Base-by-base conservation (phyloP, 73 alveolate genomes). In the Blepharisma japonicum region DNA sequence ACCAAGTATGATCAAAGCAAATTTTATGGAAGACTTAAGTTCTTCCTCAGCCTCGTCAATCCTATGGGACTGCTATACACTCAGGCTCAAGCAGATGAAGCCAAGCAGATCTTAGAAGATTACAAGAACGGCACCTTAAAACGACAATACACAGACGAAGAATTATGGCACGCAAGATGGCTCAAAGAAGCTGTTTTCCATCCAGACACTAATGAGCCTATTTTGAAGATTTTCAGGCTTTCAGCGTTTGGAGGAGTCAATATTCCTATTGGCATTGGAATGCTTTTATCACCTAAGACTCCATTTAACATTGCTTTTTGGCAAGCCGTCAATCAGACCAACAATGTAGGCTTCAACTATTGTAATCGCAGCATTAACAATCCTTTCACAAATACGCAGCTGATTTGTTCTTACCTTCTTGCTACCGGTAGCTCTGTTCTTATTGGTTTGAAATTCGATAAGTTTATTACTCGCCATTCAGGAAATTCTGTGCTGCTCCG, bases 291-390 rank as follows among this genome's bases (percentile, higher is more conserved):
- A 0, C 67, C 77, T 27, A 87, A 83, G 18, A 84, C 94, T 6
- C 81, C 83, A 1, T 55, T 68, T 61, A 77, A 56, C 77, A 80
- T 83, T 32, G 77, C 81, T 20, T 71, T 87, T 68, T 87, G 91
- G 91, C 89, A 87, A 70, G 81, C 85, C 82, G 61, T 80, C 55
- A 87, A 87, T 68, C 83, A 87, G 78, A 84, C 91, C 45, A 70
- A 83, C 80, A 87, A 87, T 68, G 94, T 89, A 11, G 88, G 89
- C 6, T 50, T 87, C 78, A 87, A 87, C 71, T 87, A 79, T 55
- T 86, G 87, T 0, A 87, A 87, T 66, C n/a, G 94, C 6, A 84
- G 74, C 79, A 89, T 89, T 6, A 83, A 87, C 55, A 50, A 82
- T 11, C 50, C 66, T 39, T 42, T 49, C 21, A 72, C 89, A 6